Evolutionary conservation across 2,329 filamentous ascomycete species (phyloP).

Genomic region (Colletotrichum tropicicola): DNA sequence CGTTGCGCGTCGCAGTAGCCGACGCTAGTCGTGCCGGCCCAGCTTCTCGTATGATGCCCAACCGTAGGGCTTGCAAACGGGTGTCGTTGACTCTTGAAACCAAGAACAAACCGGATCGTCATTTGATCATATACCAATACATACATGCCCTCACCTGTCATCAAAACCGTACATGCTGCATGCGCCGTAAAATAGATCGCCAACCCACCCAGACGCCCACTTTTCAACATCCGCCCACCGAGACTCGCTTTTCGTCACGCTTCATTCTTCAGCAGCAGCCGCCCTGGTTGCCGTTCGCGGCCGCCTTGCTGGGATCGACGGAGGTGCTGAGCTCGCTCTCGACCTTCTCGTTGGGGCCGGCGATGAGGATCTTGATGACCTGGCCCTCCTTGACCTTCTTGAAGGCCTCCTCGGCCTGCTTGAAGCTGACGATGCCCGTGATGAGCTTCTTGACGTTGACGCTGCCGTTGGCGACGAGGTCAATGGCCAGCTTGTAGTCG

Average conservation of each 20-base stretch:
- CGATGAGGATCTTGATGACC: slow-evolving; percentile 76
- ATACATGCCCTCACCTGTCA: background rate
- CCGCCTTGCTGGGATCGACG: slow-evolving; percentile 26
- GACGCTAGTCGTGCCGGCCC: background rate
- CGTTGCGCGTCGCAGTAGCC: slow-evolving; percentile 3
- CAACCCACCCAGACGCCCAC: slow-evolving; percentile 21
- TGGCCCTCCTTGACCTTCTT: slow-evolving; percentile 86
- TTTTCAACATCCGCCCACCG: slow-evolving; percentile 18
- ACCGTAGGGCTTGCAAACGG: background rate
- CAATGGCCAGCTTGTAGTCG: slow-evolving; percentile 86
- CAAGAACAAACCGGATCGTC: background rate
- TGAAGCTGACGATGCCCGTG: slow-evolving; percentile 79
- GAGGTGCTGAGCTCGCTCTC: slow-evolving; percentile 30
- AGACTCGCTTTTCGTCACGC: background rate
- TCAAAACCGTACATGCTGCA: slow-evolving; percentile 10
- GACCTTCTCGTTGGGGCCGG: slow-evolving; percentile 70
- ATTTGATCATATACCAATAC: slow-evolving; percentile 11
- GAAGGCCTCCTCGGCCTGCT: slow-evolving; percentile 87
- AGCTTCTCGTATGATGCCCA: background rate
- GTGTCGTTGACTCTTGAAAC: background rate
- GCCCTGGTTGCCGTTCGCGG: slow-evolving; percentile 21
- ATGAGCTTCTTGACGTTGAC: slow-evolving; percentile 87
- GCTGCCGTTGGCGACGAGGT: slow-evolving; percentile 76
- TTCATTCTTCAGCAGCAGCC: slow-evolving; percentile 22
- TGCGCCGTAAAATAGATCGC: slow-evolving; percentile 18